Conservation (phyloP, 139 green algal genomes). For the Auxenochlorella pyrenoidosa region DNA sequence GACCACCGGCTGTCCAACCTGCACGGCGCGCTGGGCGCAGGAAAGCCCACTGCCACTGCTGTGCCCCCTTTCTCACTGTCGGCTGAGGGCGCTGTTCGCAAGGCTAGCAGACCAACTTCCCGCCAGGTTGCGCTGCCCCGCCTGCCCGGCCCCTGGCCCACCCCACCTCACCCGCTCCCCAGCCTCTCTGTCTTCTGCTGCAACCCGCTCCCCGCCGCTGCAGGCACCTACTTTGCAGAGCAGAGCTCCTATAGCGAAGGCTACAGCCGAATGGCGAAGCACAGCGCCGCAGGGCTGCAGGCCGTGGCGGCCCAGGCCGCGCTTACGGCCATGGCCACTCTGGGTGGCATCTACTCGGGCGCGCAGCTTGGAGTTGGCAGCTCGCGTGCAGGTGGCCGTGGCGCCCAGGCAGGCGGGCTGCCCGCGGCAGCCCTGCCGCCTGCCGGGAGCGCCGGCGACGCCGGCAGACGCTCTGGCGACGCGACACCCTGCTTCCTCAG, state of each 20-base stretch:
- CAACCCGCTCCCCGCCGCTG: background rate
- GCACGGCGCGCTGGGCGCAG: background rate
- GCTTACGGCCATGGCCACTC: background rate
- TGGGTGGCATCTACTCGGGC: background rate
- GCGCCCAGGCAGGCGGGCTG: no score
- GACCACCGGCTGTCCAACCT: background rate
- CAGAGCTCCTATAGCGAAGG: background rate
- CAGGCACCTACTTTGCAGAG: constrained; percentile 1
- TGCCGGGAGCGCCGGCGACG: background rate
- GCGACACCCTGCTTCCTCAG: background rate
- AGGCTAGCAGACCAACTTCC: background rate
- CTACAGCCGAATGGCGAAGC: background rate
- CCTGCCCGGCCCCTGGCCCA: background rate
- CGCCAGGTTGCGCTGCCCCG: no score
- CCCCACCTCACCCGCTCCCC: background rate
- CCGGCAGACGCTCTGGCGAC: background rate
- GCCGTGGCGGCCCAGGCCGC: background rate
- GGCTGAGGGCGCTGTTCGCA: background rate
- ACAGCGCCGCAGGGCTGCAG: background rate
- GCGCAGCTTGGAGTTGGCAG: background rate
- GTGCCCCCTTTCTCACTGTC: no score
- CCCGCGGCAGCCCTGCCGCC: background rate
- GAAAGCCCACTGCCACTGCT: no score
- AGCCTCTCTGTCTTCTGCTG: background rate
- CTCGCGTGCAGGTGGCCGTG: no score